Evolutionary conservation across 345 rosid genomes (phyloP).

Genomic region (Lagerstroemia speciosa): DNA sequence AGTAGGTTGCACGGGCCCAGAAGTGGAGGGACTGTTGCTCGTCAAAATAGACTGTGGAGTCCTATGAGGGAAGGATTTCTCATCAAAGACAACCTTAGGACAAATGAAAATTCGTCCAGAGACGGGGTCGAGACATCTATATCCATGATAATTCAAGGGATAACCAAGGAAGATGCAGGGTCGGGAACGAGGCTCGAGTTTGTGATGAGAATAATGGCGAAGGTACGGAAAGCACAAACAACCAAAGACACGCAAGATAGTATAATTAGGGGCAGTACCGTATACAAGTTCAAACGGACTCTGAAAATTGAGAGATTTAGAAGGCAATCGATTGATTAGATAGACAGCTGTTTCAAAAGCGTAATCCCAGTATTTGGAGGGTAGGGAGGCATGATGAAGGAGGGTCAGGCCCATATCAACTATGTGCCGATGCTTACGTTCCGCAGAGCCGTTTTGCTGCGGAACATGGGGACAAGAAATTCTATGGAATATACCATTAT

Average conservation of each 20-base stretch:
- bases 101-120: not conserved
- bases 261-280: not conserved
- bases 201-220: too few species aligned
- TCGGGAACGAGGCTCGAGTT: too few species aligned
- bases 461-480: too few species aligned
- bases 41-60: not conserved
- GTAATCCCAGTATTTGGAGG: not conserved
- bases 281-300: not conserved
- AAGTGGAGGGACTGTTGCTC: not conserved
- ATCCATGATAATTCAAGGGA: too few species aligned
- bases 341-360: too few species aligned
- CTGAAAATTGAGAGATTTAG: too few species aligned
- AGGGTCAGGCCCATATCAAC: not conserved
- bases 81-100: not conserved
- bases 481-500: too few species aligned
- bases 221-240: not conserved
- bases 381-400: not conserved
- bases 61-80: not conserved
- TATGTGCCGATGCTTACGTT: conserved; percentile 7
- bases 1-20: too few species aligned
- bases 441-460: not conserved
- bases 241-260: not conserved
- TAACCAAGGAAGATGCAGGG: too few species aligned
- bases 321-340: too few species aligned
- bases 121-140: not conserved